Conservation (phyloP, 2,329 filamentous ascomycete genomes). For the Geoglossum cookeanum region DNA sequence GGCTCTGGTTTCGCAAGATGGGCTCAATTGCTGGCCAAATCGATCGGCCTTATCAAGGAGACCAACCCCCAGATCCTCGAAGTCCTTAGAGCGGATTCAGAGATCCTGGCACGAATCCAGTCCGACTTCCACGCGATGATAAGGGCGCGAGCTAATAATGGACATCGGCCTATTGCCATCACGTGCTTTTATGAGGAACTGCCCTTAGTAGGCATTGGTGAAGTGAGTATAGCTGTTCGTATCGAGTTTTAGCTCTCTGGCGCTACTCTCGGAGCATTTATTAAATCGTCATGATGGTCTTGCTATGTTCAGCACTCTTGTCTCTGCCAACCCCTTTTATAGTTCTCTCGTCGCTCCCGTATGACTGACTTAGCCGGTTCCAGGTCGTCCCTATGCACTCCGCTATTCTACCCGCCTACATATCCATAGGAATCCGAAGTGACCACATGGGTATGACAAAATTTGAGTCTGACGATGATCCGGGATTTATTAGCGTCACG, state of each 20-base stretch:
- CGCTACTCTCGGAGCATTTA: background rate
- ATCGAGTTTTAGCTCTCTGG: background rate
- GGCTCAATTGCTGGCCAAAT: constrained; percentile 13
- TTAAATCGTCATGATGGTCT: background rate
- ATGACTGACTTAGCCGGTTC: background rate
- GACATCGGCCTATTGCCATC: background rate
- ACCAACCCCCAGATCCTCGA: background rate
- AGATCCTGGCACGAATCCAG: background rate
- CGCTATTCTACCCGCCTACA: background rate
- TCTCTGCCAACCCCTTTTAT: background rate
- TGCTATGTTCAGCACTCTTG: background rate
- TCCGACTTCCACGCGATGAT: background rate
- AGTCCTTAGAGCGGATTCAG: background rate
- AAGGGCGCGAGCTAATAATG: background rate
- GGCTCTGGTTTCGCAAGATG: constrained; percentile 16
- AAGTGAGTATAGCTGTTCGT: background rate
- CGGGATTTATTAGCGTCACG: background rate
- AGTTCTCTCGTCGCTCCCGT: too few relatives aligned
- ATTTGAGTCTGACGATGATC: background rate
- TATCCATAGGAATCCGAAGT: background rate
- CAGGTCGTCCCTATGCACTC: background rate
- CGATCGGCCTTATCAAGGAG: constrained; percentile 15
- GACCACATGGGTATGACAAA: background rate
- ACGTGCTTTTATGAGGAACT: background rate
- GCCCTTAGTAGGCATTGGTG: background rate